These are phyloP conservation scores for Colletotrichum cuscutae DNA, from an alignment of 2,329 filamentous ascomycete genomes.

Conservation along the genomic window DNA sequence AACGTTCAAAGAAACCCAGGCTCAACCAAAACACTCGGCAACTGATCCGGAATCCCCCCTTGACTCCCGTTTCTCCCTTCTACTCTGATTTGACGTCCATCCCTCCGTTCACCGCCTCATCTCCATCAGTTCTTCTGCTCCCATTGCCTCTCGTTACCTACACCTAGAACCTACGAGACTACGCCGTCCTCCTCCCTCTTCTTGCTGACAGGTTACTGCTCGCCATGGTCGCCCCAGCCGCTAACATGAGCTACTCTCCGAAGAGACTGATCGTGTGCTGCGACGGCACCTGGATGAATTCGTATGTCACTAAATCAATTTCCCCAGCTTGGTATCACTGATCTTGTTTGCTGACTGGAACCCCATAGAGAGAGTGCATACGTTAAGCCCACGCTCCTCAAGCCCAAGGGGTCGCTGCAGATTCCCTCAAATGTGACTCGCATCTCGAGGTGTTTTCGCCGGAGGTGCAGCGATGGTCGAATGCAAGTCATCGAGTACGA, in stretches of 20 bases:
- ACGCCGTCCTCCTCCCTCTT: neutral
- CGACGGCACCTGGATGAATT: constrained; percentile 66
- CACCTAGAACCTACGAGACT: neutral
- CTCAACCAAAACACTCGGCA: neutral
- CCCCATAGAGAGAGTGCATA: constrained; percentile 55
- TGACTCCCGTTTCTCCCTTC: neutral
- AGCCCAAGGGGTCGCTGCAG: constrained; percentile 54
- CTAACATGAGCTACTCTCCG: constrained; percentile 22
- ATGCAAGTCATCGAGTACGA: constrained; percentile 71
- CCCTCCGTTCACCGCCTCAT: neutral
- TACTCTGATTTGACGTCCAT: neutral
- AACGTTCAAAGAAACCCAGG: neutral
- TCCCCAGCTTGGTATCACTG: no score
- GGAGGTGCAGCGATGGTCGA: constrained; percentile 59
- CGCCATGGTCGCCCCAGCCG: constrained; percentile 5
- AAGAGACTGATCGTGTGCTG: constrained; percentile 64
- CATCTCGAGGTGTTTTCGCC: constrained; percentile 66
- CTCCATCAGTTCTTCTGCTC: neutral
- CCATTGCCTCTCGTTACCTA: neutral
- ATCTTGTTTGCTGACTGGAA: constrained; percentile 3
- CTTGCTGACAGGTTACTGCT: neutral
- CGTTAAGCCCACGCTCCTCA: constrained; percentile 49
- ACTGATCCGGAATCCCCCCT: neutral
- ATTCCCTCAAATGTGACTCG: constrained; percentile 70
- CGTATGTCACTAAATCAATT: constrained; percentile 36